Conservation (phyloP, 768 basidiomycete genomes). For the Piloderma croceum region DNA sequence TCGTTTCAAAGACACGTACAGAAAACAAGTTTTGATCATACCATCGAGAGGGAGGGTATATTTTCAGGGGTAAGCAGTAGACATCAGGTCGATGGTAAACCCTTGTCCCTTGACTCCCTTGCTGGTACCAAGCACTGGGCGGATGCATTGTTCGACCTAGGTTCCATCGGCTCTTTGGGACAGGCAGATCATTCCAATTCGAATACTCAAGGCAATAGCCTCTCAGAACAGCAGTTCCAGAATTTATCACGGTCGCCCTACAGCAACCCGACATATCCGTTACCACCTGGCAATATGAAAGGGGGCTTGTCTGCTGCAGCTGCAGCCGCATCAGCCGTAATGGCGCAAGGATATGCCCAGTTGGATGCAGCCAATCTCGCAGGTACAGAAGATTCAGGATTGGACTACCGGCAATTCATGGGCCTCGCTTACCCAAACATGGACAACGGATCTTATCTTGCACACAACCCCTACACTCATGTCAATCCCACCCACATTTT, state of each 20-base stretch:
- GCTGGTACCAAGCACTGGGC: constrained; percentile 76
- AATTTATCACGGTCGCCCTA: constrained; percentile 22
- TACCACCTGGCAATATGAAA: constrained; percentile 24
- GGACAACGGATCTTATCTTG: constrained; percentile 35
- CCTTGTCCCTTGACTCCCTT: constrained; percentile 57
- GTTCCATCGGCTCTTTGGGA: too few species aligned
- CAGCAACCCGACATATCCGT: constrained; percentile 28
- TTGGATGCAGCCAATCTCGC: constrained; percentile 50
- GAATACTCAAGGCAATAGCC: too few species aligned
- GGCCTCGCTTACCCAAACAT: constrained; percentile 56
- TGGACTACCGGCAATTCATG: constrained; percentile 65
- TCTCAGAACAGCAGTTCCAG: constrained; percentile 27
- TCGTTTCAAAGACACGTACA: constrained; percentile 80
- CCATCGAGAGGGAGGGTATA: constrained; percentile 65
- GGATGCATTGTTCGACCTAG: too few species aligned
- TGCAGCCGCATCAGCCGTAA: constrained; percentile 57
- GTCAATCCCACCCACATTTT: constrained; percentile 91
- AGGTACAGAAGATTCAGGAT: constrained; percentile 46
- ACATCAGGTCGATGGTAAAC: constrained; percentile 78
- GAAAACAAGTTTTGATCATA: constrained; percentile 95
- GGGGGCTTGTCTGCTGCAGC: constrained; percentile 63
- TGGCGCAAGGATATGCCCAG: constrained; percentile 71
- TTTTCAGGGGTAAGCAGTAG: constrained; percentile 55
- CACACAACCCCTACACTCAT: constrained; percentile 56
- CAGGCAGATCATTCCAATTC: too few species aligned